Conservation (phyloP, 2,329 filamentous ascomycete genomes). For the Colletotrichum godetiae region DNA sequence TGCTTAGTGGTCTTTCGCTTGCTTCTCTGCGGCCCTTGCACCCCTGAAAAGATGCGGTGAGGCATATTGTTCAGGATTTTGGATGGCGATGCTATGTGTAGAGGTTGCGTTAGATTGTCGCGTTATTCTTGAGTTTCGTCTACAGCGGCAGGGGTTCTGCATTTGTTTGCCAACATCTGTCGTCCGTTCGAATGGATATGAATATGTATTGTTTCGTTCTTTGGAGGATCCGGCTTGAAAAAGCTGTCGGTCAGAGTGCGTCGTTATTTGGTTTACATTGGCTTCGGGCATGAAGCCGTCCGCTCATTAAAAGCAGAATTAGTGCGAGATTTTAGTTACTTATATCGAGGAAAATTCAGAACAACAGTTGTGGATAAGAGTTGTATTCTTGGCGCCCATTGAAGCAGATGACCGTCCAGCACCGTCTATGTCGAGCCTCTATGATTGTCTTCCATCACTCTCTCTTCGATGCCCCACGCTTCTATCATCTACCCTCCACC, state of each 20-base stretch:
- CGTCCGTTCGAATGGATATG: background rate
- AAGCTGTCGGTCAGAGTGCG: too few species aligned
- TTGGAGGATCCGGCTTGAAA: background rate
- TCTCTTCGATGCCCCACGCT: too few species aligned
- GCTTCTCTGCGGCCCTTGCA: background rate
- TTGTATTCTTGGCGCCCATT: background rate
- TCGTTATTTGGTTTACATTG: background rate
- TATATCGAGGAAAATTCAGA: too few species aligned
- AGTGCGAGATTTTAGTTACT: background rate
- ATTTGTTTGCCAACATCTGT: background rate
- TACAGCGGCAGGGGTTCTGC: background rate
- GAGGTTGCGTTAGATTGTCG: background rate
- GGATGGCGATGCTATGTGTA: background rate
- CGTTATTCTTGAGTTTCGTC: background rate
- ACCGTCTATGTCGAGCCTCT: background rate
- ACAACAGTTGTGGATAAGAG: background rate
- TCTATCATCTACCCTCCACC: too few species aligned
- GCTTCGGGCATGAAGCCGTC: background rate
- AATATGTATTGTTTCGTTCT: background rate
- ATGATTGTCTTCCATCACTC: background rate
- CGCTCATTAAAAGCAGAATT: background rate
- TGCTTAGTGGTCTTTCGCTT: background rate
- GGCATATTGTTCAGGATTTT: background rate
- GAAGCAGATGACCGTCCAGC: background rate
- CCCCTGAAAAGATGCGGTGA: conserved; percentile 15